Evolutionary conservation across 371 early-diverging fungal genomes (phyloP), one percentile per base, ranked within the genome.

Genomic region (Mortierella sp.): DNA sequence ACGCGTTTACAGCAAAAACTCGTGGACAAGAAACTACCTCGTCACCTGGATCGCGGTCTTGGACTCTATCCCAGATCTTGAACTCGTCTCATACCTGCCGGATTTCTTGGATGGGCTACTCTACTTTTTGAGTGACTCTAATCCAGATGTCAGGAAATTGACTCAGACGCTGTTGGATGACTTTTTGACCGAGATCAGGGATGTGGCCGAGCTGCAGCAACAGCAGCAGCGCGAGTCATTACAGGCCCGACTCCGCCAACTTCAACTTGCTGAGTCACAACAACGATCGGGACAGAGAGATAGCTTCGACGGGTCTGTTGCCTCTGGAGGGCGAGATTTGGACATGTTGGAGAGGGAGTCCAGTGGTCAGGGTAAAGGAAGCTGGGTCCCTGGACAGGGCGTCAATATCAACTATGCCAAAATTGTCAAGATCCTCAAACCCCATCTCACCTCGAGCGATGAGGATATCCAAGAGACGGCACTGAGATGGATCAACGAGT

Each of bases 11-110:
- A 94, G 95, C 9, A 90, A 95, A 77, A 97, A 96, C 86, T 95
- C 98, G 5, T 93, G 93, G 65, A 94, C 96, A 10, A 91, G 99
- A n/a, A 94, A 94, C 74, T 98, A 96, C 82, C 91, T 98, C 26
- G 96, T 98, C 14, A 94, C 95, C 57, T 98, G 99, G 99, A 95
- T 98, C 73, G 90, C 92, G 14, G 94, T 97, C 0, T 88, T 98
- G 50, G 96, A 97, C 80, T 94, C 96, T 0, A 94, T 98, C 13
- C 99, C 98, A 0, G 97, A 97, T 54, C 88, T 98, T 14, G 98
- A 98, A 79, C 88, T 98, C 52, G 94, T 98, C 5, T 92, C 92
- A 0, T 96, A 94, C 82, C 86, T 98, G 10, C 98, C 98, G 4
- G 94, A 95, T 68, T 98, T 98, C 78, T 88, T 98, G 72, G 97